These are phyloP conservation scores for Phoma sp. DNA, from an alignment of 2,329 filamentous ascomycete species.

Conservation along the genomic window DNA sequence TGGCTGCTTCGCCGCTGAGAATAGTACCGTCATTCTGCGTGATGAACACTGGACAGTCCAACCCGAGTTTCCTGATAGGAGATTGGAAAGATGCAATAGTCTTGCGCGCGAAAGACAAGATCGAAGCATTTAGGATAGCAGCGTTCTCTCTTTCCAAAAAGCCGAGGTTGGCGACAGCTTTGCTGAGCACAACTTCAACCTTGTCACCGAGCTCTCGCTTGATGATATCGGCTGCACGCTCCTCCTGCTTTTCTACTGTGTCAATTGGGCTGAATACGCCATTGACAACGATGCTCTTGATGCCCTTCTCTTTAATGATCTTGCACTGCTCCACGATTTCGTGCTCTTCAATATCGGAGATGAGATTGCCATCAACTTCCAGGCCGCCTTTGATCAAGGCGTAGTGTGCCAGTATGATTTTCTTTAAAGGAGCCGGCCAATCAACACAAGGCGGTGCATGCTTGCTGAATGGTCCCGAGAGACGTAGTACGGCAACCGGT, in stretches of 20 bases:
- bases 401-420: slow-evolving; percentile 56
- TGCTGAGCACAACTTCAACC: slow-evolving; percentile 59
- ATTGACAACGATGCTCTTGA: slow-evolving; percentile 60
- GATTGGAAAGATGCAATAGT: slow-evolving; percentile 55
- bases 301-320: slow-evolving; percentile 52
- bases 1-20: slow-evolving; percentile 55
- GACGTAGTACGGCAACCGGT: slow-evolving; percentile 60
- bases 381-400: slow-evolving; percentile 57
- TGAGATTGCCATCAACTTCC: slow-evolving; percentile 57
- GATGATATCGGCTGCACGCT: slow-evolving; percentile 57
- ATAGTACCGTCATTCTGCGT: slow-evolving; percentile 62
- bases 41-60: slow-evolving; percentile 58
- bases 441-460: slow-evolving; percentile 60
- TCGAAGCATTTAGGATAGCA: slow-evolving; percentile 58
- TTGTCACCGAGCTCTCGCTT: slow-evolving; percentile 52
- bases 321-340: slow-evolving; percentile 55
- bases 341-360: slow-evolving; percentile 50
- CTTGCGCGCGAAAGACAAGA: slow-evolving; percentile 54
- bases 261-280: slow-evolving; percentile 67
- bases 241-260: slow-evolving; percentile 59
- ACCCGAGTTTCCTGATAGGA: slow-evolving; percentile 54
- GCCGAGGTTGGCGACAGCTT: slow-evolving; percentile 58
- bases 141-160: slow-evolving; percentile 61
- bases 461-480: slow-evolving; percentile 56
- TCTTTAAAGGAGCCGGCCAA: slow-evolving; percentile 54